phyloP scores from a whole-genome alignment of 208 protist species.

The Acanthamoeba culbertsoni region DNA sequence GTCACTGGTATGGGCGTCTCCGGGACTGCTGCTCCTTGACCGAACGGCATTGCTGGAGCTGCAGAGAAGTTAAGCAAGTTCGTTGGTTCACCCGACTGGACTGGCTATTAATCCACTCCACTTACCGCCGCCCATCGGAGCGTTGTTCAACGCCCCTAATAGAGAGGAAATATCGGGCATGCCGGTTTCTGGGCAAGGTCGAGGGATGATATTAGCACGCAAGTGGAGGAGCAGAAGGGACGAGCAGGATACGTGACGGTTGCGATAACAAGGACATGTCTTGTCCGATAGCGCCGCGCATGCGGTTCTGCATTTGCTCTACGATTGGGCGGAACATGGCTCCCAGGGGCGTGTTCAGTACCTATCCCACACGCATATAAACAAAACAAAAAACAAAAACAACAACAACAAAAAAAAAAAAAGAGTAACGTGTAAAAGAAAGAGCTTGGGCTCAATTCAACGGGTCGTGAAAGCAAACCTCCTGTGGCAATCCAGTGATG shows the following conservation, averaged over 20 bases:
- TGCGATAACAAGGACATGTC: background rate
- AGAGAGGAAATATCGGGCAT: background rate
- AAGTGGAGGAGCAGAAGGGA: background rate
- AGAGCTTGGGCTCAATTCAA: background rate
- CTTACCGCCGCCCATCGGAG: background rate
- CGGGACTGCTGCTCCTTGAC: background rate
- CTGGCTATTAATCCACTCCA: background rate
- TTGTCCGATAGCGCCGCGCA: background rate
- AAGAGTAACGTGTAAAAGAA: background rate
- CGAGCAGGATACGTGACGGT: background rate
- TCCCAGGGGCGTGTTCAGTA: conserved; percentile 22
- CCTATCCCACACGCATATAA: background rate
- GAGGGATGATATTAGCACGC: too few relatives aligned
- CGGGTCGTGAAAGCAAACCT: background rate
- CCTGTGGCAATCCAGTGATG: conserved; percentile 52
- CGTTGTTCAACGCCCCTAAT: background rate
- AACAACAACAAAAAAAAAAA: too few relatives aligned
- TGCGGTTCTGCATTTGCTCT: conserved; percentile 54
- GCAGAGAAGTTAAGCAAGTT: background rate
- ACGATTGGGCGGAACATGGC: conserved; percentile 52
- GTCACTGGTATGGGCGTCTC: background rate
- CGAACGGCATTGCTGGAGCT: background rate
- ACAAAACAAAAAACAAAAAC: too few relatives aligned
- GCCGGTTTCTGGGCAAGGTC: background rate
- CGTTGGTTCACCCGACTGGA: too few relatives aligned